A percentile compares a stretch with the other conserved stretches of the same genome.
These are phyloP conservation scores for Lichenothelia convexa DNA, from an alignment of 495 filamentous ascomycete species.

Conservation along the genomic window DNA sequence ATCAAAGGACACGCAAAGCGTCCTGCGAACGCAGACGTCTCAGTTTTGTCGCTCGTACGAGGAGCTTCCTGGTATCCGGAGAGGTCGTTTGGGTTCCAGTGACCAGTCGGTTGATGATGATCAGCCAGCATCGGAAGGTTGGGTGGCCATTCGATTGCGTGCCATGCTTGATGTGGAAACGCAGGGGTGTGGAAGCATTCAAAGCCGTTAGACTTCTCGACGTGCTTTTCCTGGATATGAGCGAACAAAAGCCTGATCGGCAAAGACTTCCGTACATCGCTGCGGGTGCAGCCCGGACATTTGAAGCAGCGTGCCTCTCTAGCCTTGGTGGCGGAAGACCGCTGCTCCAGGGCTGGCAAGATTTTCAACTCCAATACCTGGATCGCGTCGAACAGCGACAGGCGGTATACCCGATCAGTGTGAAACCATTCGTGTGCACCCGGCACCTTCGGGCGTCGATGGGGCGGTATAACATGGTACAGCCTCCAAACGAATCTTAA, in stretches of 20 bases:
- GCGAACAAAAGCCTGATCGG: background rate
- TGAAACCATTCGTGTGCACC: too few relatives aligned
- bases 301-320: background rate
- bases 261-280: background rate
- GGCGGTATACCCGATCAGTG: background rate
- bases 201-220: background rate
- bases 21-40: conserved; percentile 1
- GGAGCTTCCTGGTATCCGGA: conserved; percentile 2
- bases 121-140: conserved; percentile 13
- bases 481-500: background rate
- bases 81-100: conserved; percentile 12
- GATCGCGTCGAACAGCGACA: background rate
- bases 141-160: conserved; percentile 11
- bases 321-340: too few relatives aligned
- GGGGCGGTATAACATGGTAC: background rate
- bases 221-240: background rate
- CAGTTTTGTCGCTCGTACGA: background rate
- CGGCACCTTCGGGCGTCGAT: background rate
- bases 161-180: too few relatives aligned
- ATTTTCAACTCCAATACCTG: background rate
- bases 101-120: conserved; percentile 10
- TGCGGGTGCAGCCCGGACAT: background rate
- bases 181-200: too few relatives aligned
- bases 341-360: background rate
- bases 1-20: background rate